Percentiles rank a stretch among this genome's conserved stretches.
phyloP scores from a whole-genome alignment of 129 eudicot genomes.

The Scalesia atractyloides region DNA sequence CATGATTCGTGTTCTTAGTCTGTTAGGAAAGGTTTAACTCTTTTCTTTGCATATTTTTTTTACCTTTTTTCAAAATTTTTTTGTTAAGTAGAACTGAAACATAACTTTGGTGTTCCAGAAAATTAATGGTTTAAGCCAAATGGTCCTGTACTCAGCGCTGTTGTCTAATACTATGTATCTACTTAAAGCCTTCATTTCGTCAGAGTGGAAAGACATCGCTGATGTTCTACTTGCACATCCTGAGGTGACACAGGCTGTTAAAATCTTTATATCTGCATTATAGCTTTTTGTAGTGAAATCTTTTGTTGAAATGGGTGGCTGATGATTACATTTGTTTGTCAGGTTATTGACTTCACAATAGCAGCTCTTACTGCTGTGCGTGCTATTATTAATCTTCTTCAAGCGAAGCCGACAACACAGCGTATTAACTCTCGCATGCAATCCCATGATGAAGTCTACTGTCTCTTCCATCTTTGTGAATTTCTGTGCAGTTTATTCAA shows the following conservation, averaged over 20 bases:
- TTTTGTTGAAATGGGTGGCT: conserved; percentile 11
- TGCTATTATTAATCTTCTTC: conserved; percentile 55
- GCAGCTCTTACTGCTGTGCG: conserved; percentile 60
- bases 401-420: conserved; percentile 43
- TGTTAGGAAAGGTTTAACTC: conserved; percentile 50
- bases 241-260: conserved; percentile 43
- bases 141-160: conserved; percentile 53
- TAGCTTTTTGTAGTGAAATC: neutral
- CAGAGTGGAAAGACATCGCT: conserved; percentile 60
- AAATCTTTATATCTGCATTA: neutral
- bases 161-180: conserved; percentile 64
- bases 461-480: conserved; percentile 68
- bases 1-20: conserved; percentile 43
- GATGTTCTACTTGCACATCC: conserved; percentile 49
- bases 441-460: conserved; percentile 21
- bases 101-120: conserved; percentile 43
- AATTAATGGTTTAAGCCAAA: conserved; percentile 27
- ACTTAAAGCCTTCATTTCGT: conserved; percentile 49
- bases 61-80: neutral
- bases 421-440: conserved; percentile 7
- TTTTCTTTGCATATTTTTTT: conserved; percentile 1
- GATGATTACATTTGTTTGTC: conserved; percentile 31
- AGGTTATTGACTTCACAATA: conserved; percentile 66
- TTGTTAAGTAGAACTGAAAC: conserved; percentile 11
- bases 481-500: conserved; percentile 76